phyloP scores from a whole-genome alignment of 768 basidiomycete species.

The Thelephora ganbajun region DNA sequence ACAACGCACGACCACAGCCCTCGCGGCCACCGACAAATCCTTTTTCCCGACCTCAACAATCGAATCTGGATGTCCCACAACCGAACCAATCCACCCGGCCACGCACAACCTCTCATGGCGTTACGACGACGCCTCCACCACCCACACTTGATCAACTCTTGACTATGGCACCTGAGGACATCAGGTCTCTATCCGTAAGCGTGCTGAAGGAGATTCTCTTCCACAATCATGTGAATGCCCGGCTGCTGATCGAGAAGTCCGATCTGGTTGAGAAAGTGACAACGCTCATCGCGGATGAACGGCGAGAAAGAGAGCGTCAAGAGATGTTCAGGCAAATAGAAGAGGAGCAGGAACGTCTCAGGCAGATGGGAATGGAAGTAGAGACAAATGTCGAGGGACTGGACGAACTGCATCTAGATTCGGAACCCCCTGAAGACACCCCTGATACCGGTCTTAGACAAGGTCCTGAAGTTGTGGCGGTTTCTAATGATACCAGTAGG shows the following conservation, averaged over 20 bases:
- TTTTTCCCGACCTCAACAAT: constrained; percentile 5
- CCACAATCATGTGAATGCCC: constrained; percentile 58
- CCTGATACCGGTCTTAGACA: neutral
- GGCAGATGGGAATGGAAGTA: constrained; percentile 7
- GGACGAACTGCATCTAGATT: neutral
- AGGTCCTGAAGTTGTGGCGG: neutral
- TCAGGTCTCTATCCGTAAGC: constrained; percentile 52
- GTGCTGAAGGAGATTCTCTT: constrained; percentile 70
- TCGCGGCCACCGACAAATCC: constrained; percentile 4
- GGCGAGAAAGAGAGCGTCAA: constrained; percentile 13
- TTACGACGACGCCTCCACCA: constrained; percentile 23
- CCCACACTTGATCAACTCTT: constrained; percentile 63
- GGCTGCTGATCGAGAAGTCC: constrained; percentile 70
- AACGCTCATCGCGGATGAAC: constrained; percentile 39
- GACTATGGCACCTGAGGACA: constrained; percentile 36
- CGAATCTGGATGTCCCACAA: constrained; percentile 8
- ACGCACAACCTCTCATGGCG: constrained; percentile 15
- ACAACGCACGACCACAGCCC: neutral
- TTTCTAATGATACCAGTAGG: neutral
- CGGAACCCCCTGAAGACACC: neutral
- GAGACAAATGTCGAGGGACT: constrained; percentile 1
- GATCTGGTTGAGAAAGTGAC: constrained; percentile 67
- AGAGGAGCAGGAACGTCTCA: neutral
- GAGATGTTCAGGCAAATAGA: constrained; percentile 5
- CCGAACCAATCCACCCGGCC: constrained; percentile 18